Evolutionary conservation across 345 rosid genomes (phyloP).

Genomic region (Brassica carinata): DNA sequence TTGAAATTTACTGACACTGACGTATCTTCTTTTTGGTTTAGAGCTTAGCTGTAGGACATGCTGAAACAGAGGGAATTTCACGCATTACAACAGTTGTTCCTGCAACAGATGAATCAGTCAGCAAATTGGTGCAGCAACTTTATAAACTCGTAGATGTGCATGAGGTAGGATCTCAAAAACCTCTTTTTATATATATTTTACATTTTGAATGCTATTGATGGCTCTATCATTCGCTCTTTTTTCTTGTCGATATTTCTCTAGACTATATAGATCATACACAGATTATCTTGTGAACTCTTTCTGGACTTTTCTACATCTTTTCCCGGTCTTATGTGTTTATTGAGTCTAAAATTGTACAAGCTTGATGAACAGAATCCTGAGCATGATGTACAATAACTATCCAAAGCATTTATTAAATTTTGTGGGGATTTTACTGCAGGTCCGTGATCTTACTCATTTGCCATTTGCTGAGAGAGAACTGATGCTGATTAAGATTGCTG

Average conservation of each 20-base stretch:
- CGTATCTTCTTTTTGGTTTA: neutral
- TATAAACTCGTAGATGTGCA: constrained; percentile 46
- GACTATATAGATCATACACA: no score
- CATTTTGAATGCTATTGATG: no score
- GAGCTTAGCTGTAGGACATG: constrained; percentile 50
- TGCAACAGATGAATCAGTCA: constrained; percentile 48
- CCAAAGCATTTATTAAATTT: constrained; percentile 1
- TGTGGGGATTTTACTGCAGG: constrained; percentile 44
- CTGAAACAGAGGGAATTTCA: constrained; percentile 45
- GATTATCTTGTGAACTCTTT: no score
- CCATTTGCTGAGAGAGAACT: constrained; percentile 75
- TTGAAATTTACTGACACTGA: constrained; percentile 2
- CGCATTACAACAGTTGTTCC: constrained; percentile 48
- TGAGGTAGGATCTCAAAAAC: no score
- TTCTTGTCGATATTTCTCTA: no score
- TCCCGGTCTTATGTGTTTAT: no score
- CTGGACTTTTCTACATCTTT: no score
- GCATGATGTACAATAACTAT: neutral
- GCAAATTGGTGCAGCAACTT: constrained; percentile 47
- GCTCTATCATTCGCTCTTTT: no score
- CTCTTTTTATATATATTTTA: no score
- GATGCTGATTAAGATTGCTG: constrained; percentile 69
- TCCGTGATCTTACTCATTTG: constrained; percentile 61
- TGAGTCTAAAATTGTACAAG: no score
- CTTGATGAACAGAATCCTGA: no score